These are phyloP conservation scores for Cucumis sativus DNA, from an alignment of 306 rosid genomes.

Conservation along the genomic window DNA sequence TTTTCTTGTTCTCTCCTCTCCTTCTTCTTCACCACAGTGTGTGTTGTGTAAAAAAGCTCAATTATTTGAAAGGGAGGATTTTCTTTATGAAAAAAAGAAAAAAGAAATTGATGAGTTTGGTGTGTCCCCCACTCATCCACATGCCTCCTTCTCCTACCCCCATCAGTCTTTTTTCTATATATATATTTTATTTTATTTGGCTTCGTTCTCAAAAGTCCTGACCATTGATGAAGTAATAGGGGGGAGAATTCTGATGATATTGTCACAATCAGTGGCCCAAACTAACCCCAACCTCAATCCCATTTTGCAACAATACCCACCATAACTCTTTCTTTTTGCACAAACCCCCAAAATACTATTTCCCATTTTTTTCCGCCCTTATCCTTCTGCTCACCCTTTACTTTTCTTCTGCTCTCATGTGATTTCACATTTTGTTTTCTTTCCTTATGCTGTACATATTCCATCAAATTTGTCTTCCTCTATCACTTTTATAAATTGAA, in stretches of 20 bases:
- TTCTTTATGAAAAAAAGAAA: too few relatives aligned
- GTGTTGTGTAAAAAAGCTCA: constrained; percentile 17
- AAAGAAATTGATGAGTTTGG: constrained; percentile 21
- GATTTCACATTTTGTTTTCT: not conserved
- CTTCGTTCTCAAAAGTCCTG: constrained; percentile 1
- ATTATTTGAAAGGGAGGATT: constrained; percentile 25
- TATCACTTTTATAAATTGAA: too few relatives aligned
- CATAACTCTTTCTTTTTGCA: not conserved
- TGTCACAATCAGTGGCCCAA: constrained; percentile 43
- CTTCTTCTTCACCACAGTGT: not conserved
- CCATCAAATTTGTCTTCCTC: too few relatives aligned
- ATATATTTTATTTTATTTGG: not conserved
- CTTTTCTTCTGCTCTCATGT: not conserved
- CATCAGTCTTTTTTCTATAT: constrained; percentile 33
- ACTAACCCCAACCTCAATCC: constrained; percentile 38
- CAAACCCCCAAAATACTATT: not conserved
- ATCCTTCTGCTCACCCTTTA: not conserved
- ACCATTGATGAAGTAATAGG: constrained; percentile 20
- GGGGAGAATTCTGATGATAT: constrained; percentile 14
- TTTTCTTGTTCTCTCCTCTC: not conserved
- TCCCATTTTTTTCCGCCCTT: not conserved
- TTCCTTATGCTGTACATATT: not conserved
- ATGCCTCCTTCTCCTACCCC: constrained; percentile 70
- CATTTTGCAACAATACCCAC: constrained; percentile 10
- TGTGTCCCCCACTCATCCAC: constrained; percentile 71